phyloP scores from a whole-genome alignment of 2,329 filamentous ascomycete genomes.

The Sodiomyces alkalinus region DNA sequence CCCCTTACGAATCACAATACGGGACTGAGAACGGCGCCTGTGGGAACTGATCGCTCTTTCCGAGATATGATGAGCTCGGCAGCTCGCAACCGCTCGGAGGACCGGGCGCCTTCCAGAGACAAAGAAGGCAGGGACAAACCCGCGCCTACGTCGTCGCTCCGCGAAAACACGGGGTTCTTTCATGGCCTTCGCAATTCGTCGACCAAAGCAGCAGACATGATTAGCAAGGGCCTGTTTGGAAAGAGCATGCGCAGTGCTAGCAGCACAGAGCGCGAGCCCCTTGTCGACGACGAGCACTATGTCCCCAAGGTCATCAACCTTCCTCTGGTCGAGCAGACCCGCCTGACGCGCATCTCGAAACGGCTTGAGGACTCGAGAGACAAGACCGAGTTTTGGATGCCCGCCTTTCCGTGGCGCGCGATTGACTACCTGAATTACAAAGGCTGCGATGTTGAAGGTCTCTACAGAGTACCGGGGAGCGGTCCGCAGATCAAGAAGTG shows the following conservation, averaged over 20 bases:
- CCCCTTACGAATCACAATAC: slow-evolving; percentile 16
- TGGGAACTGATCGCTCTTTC: slow-evolving; percentile 50
- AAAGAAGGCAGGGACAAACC: slow-evolving; percentile 24
- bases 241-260: slow-evolving; percentile 62
- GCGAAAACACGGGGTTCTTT: slow-evolving; percentile 53
- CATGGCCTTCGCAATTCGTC: slow-evolving; percentile 56
- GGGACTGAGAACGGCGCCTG: slow-evolving; percentile 45
- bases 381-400: slow-evolving; percentile 99
- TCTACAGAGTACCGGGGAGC: slow-evolving; percentile 86
- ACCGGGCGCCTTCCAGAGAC: slow-evolving; percentile 38
- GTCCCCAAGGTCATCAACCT: slow-evolving; percentile 72
- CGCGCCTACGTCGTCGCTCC: slow-evolving; percentile 35
- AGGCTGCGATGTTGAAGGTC: slow-evolving; percentile 80
- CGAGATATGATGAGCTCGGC: slow-evolving; percentile 52
- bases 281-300: slow-evolving; percentile 70
- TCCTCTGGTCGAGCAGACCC: slow-evolving; percentile 75
- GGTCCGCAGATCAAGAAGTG: slow-evolving; percentile 84
- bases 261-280: slow-evolving; percentile 46
- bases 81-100: slow-evolving; percentile 56
- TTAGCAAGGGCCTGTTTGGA: slow-evolving; percentile 70
- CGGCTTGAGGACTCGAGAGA: slow-evolving; percentile 75
- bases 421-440: slow-evolving; percentile 96
- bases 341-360: slow-evolving; percentile 83
- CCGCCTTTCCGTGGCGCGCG: slow-evolving; percentile 82
- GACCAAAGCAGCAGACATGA: slow-evolving; percentile 67